Base-by-base conservation (phyloP, 257 asterid genomes). In the Sherardia arvensis region DNA sequence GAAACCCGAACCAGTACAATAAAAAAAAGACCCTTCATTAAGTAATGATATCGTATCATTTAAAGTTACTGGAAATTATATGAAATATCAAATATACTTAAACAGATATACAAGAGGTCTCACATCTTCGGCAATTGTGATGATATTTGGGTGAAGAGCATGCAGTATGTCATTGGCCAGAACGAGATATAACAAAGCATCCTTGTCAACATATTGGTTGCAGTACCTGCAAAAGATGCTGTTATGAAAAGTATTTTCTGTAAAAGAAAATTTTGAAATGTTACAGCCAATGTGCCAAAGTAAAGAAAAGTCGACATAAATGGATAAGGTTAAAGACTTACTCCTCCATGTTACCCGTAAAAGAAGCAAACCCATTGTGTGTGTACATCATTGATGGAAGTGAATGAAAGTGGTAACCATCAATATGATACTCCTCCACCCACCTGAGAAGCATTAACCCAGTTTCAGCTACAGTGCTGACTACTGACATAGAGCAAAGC, bases 81-180 rank as follows among this genome's bases (percentile, higher is more conserved):
- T 4, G 27, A 18, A 47, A 25, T 26, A 49, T 26, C n/a, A 8
- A 26, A 17, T 7, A 25, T 12, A 14, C 30, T 29, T 3, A 21
- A 21, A 49, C 25, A 60, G 33, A 29, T 4, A 66, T 71, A 32
- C 43, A 68, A 36, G 45, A 74, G 53, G 63, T 53, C 99, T 85
- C 79, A 89, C 99, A 82, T 92, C 99, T 83, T 92, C 99, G 59
- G 99, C 97, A 76, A 92, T 89, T 3, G 97, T 92, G 68, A 92
- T 76, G 65, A 92, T 76, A 76, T 85, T 79, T 66, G 99, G 99
- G 77, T 92, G 95, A 74, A 92, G 91, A 66, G 40, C 75, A 69
- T 92, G 99, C 75, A 92, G 63, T 65, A 84, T 77, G 80, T 92
- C 97, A 83, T 92, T 92, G 45, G 93, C 97, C 74, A 89, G 75